Conservation (phyloP, 2,329 filamentous ascomycete genomes). For the Fusarium equiseti region DNA sequence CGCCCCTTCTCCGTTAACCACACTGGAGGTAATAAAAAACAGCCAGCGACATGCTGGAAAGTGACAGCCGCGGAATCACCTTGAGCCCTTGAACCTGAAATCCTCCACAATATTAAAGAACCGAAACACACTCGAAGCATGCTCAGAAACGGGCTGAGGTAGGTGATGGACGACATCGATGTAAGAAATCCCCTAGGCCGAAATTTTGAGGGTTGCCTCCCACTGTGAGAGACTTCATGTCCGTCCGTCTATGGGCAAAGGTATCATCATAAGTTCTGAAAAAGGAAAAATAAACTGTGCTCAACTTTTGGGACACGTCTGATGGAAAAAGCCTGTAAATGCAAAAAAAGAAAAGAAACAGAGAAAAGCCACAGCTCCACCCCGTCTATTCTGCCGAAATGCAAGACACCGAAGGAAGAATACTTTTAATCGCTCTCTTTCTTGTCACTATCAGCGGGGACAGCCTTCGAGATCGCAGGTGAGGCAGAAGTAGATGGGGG, state of each 20-base stretch:
- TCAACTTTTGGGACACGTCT: constrained; percentile 62
- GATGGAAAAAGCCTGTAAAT: constrained; percentile 62
- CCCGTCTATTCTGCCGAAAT: constrained; percentile 66
- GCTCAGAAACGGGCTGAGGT: constrained; percentile 41
- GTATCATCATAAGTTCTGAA: constrained; percentile 64
- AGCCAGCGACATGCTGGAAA: constrained; percentile 40
- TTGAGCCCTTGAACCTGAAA: constrained; percentile 40
- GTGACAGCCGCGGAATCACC: constrained; percentile 28
- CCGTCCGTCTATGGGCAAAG: constrained; percentile 60
- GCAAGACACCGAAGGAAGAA: constrained; percentile 56
- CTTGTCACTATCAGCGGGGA: constrained; percentile 66
- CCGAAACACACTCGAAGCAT: constrained; percentile 46
- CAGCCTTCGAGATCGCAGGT: constrained; percentile 73
- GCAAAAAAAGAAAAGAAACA: constrained; percentile 53
- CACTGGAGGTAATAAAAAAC: constrained; percentile 27
- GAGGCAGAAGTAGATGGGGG: constrained; percentile 77
- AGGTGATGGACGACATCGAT: constrained; percentile 49
- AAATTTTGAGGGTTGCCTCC: constrained; percentile 46
- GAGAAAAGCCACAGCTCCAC: constrained; percentile 52
- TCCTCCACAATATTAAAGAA: constrained; percentile 49
- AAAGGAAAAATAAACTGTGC: constrained; percentile 50
- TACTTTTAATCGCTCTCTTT: constrained; percentile 61
- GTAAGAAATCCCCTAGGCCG: constrained; percentile 49
- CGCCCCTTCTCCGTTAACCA: constrained; percentile 20
- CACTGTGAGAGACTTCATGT: constrained; percentile 51